Evolutionary conservation across 2,329 filamentous ascomycete species (phyloP).

Genomic region (Colletotrichum endophyticum): DNA sequence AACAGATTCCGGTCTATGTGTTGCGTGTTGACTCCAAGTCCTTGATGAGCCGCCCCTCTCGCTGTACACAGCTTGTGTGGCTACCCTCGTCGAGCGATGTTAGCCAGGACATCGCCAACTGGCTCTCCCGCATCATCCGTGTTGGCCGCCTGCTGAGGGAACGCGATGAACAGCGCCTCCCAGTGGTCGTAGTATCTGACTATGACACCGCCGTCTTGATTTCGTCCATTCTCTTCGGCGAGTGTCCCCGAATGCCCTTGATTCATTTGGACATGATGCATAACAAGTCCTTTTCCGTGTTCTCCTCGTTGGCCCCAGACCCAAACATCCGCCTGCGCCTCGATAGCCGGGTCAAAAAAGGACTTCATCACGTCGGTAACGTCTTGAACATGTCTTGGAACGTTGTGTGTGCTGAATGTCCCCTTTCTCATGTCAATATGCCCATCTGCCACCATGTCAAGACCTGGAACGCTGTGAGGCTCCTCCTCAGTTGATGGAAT

Average conservation of each 20-base stretch:
- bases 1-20: rapidly evolving
- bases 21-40: rapidly evolving
- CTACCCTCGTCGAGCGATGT: neutral
- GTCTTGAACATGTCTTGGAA: rapidly evolving
- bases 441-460: neutral
- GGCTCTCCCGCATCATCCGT: neutral
- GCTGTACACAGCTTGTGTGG: rapidly evolving
- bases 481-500: neutral
- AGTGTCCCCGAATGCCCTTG: neutral
- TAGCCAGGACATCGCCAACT: neutral
- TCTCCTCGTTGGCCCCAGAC: neutral
- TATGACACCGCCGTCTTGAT: neutral
- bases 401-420: rapidly evolving
- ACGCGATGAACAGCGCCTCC: neutral
- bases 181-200: neutral
- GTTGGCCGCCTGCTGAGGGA: neutral
- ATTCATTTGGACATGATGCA: neutral
- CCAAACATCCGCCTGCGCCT: neutral
- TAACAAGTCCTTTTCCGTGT: neutral
- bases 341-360: neutral
- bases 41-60: rapidly evolving
- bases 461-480: neutral
- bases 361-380: neutral
- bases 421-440: neutral
- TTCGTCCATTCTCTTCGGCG: neutral